These are phyloP conservation scores for Daldinia eschscholtzii DNA, from an alignment of 2,329 filamentous ascomycete species.

Conservation along the genomic window DNA sequence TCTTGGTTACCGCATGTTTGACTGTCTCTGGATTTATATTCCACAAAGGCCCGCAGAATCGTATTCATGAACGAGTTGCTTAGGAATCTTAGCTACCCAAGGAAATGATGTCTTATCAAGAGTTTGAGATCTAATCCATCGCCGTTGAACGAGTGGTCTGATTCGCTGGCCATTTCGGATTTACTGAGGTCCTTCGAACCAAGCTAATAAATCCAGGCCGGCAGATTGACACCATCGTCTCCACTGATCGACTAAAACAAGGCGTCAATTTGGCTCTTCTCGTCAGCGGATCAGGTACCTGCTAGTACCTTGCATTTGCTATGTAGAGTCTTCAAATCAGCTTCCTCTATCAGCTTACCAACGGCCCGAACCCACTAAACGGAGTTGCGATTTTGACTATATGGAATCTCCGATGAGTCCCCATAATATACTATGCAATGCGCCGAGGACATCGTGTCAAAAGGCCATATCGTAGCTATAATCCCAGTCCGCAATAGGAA, in stretches of 20 bases:
- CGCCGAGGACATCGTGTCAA: not conserved
- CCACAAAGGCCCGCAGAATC: conserved; percentile 4
- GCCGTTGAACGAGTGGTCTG: not conserved
- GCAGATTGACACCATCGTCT: conserved; percentile 9
- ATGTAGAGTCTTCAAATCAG: not conserved
- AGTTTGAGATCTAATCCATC: conserved; percentile 8
- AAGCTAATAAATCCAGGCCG: not conserved
- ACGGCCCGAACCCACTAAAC: conserved; percentile 4
- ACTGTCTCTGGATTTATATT: not conserved
- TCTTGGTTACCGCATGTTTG: not conserved
- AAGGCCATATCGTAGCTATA: conserved; percentile 6
- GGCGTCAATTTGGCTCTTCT: conserved; percentile 14
- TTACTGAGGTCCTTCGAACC: conserved; percentile 1
- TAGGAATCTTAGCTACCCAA: not conserved
- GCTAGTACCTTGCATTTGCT: conserved; percentile 14
- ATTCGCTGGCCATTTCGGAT: not conserved
- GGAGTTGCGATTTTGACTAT: not conserved
- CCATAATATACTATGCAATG: not conserved
- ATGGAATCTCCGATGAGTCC: conserved; percentile 4
- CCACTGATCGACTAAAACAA: conserved; percentile 24
- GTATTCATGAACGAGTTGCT: not conserved
- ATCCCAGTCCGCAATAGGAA: conserved; percentile 18
- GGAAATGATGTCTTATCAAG: conserved; percentile 4
- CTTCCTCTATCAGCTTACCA: conserved; percentile 7
- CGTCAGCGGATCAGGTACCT: conserved; percentile 25